Evolutionary conservation across 2,329 filamentous ascomycete genomes (phyloP), one percentile per base, ranked within the genome.

Genomic region (Penicillium sp.): DNA sequence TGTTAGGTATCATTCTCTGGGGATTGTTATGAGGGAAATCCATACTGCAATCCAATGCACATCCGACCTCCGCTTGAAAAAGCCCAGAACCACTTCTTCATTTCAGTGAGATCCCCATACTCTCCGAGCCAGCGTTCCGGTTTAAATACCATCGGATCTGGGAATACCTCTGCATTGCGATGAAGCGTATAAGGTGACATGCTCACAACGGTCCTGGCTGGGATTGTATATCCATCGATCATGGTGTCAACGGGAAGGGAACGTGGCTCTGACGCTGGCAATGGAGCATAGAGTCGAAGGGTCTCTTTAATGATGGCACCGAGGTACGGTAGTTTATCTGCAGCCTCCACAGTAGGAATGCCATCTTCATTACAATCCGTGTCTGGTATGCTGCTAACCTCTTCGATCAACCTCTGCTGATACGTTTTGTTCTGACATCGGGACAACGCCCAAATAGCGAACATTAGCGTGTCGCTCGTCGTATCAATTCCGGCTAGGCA

Each of bases 401-500:
- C 82, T 3, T 71, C 63, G 9, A 74, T 68, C 2, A 85, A 67
- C 9, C 71, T 75, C 1, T 77, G 61, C 63, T 85, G 82, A n/a
- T 76, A 78, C 8, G 59, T 54, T 5, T 62, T 52, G 50, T 82
- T 74, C 31, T 76, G 70, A 0, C 77, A 77, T 1, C 73, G 71
- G 0, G 82, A 84, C 1, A 85, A 72, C 0, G 77, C 69, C 78
- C 80, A 83, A 14, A 84, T 69, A 0, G 78, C 66, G 57, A 81
- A 83, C 76, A 82, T 82, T 1, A 82, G 58, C 0, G 80, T 80
- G 50, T 84, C 80, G 25, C 79, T 79, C 0, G 81, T 83, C 0
- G 82, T 84, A 55, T 84, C 80, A 10, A 83, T 81, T 0, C 81
- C 82, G 0, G 81, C 82, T 0, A 81, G 71, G 13, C 84, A 73